A percentile compares a stretch with the other conserved stretches of the same genome.
Conservation (phyloP, 345 rosid genomes). For the Melaleuca quinquenervia region DNA sequence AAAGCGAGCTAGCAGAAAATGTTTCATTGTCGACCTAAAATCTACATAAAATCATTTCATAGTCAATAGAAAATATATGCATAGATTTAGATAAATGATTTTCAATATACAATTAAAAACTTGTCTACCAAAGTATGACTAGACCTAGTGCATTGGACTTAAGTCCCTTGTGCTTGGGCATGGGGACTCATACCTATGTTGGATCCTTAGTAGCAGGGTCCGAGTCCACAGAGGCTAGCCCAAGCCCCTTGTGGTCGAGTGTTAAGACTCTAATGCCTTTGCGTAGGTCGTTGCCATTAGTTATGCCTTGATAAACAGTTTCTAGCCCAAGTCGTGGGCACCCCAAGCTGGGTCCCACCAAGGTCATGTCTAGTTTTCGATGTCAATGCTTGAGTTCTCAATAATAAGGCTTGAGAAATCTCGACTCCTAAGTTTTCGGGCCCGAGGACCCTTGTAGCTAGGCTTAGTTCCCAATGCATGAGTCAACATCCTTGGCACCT, state of each 20-base stretch:
- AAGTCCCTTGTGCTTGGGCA: not conserved
- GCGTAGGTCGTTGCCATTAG: not conserved
- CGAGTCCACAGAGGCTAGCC: not conserved
- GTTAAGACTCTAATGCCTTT: not conserved
- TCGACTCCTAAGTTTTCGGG: fast-evolving
- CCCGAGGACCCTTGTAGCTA: not conserved
- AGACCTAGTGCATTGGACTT: not conserved
- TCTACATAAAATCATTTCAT: too few species aligned
- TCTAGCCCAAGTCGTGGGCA: not conserved
- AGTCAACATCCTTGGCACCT: not conserved
- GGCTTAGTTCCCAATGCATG: not conserved
- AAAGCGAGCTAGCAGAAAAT: not conserved
- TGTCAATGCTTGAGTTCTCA: not conserved
- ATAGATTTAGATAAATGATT: not conserved
- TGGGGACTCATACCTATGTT: not conserved
- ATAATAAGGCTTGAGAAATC: not conserved
- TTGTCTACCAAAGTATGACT: not conserved
- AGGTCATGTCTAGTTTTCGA: too few species aligned
- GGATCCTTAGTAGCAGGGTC: not conserved
- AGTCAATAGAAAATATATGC: too few species aligned
- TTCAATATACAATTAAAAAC: not conserved
- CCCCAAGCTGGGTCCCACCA: not conserved
- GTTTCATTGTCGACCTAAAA: not conserved
- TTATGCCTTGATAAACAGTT: fast-evolving
- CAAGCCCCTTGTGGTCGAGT: not conserved